Evolutionary conservation across 129 eudicot species (phyloP), one percentile per base, ranked within the genome.

Genomic region (Heracleum sosnowskyi): DNA sequence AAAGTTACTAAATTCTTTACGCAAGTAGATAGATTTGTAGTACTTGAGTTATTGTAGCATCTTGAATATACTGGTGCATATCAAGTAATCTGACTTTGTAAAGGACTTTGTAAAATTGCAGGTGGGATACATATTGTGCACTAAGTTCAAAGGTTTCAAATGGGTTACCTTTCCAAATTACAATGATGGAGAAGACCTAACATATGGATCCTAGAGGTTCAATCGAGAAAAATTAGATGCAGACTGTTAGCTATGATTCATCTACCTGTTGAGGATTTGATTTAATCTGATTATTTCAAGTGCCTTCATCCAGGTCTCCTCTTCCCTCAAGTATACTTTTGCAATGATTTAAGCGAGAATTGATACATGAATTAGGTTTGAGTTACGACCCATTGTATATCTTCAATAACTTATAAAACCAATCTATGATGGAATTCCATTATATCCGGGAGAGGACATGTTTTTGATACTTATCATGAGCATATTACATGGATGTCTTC

Each of bases 121-220:
- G 98, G 81, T 86, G 74, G 98, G 97, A 68, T 90, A 83, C 77
- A 72, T 86, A n/a, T 78, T 91, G 75, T 95, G 98, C 78, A 63
- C 92, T 35, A 91, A 87, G 63, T 95, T 97, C 88, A 95, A 91
- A 85, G 98, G 91, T 24, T 95, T 82, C 77, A 95, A 86, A 80
- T 95, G 98, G 76, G 92, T 95, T 69, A 95, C 97, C 39, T 95
- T 87, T 62, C 98, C 98, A 22, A 84, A 95, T 78, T 66, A 73
- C 36, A 84, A 53, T 75, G 97, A 90, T 87, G 92, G 93, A 13
- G 81, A 83, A 83, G 76, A 34, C n/a, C 78, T 87, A 39, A 79
- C 40, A 34, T 83, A 84, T 74, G 77, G 81, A 55, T 31, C 69
- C 39, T 63, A 24, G 68, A 77, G 39, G n/a, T 80, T 8, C 2